Evolutionary conservation across 2,329 filamentous ascomycete genomes (phyloP).

Genomic region (Fusarium graminum): DNA sequence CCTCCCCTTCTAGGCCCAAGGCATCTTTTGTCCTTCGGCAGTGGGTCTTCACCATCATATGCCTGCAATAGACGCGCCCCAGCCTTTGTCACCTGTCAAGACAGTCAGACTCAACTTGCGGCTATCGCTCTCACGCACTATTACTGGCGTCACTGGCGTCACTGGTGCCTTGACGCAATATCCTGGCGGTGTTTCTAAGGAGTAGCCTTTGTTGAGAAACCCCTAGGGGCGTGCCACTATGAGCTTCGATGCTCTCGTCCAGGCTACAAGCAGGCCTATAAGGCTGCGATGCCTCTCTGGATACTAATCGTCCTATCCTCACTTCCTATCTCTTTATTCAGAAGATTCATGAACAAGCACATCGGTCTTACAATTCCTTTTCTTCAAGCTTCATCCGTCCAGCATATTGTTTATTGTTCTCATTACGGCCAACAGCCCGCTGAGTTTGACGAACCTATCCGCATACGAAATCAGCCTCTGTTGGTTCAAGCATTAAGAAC

Average conservation of each 20-base stretch:
- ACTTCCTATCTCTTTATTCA: constrained; percentile 42
- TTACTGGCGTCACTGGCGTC: constrained; percentile 49
- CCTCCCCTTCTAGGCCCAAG: constrained; percentile 41
- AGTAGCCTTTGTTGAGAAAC: constrained; percentile 27
- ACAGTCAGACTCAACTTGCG: constrained; percentile 51
- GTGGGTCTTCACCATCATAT: constrained; percentile 47
- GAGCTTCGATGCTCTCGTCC: constrained; percentile 39
- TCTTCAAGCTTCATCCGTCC: constrained; percentile 24
- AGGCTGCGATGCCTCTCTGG: constrained; percentile 65
- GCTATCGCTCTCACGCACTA: constrained; percentile 48
- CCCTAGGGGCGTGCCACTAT: constrained; percentile 44
- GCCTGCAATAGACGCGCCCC: constrained; percentile 50
- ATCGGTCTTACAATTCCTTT: constrained; percentile 16
- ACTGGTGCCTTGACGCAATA: constrained; percentile 50
- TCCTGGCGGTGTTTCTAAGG: constrained; percentile 34
- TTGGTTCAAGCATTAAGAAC: constrained; percentile 15
- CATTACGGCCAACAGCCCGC: constrained; percentile 10
- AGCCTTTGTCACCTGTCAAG: constrained; percentile 51
- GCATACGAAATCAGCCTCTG: constrained; percentile 16
- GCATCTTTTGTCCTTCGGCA: constrained; percentile 46
- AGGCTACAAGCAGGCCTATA: constrained; percentile 60
- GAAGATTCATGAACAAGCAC: constrained; percentile 29
- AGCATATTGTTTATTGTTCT: constrained; percentile 12
- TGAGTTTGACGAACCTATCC: constrained; percentile 13
- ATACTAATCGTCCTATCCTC: constrained; percentile 49